phyloP scores from a whole-genome alignment of 768 basidiomycete species.

The Trametes meyenii region DNA sequence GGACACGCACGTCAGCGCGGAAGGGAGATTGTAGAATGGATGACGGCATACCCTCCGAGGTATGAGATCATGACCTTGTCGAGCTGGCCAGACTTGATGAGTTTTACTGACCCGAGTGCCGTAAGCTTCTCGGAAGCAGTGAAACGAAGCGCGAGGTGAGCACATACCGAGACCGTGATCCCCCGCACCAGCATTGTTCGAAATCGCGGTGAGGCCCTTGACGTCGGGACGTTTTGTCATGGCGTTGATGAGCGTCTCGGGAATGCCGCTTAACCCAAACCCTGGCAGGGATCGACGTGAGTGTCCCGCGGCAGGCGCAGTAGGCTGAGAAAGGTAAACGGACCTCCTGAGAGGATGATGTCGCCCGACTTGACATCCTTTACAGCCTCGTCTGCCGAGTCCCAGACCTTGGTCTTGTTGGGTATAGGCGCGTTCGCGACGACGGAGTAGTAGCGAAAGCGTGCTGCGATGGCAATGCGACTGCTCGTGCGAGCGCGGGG shows the following conservation, averaged over 20 bases:
- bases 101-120: slow-evolving; percentile 49
- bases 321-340: slow-evolving; percentile 26
- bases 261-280: slow-evolving; percentile 86
- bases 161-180: slow-evolving; percentile 67
- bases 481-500: slow-evolving; percentile 25
- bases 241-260: slow-evolving; percentile 86
- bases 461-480: slow-evolving; percentile 22
- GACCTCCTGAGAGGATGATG: slow-evolving; percentile 78
- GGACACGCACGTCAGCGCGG: background rate
- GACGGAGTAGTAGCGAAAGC: slow-evolving; percentile 31
- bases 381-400: slow-evolving; percentile 77
- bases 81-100: slow-evolving; percentile 73
- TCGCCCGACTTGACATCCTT: slow-evolving; percentile 81
- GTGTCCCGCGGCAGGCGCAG: background rate
- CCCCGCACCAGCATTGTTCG: slow-evolving; percentile 79
- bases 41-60: slow-evolving; percentile 67
- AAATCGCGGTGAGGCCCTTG: slow-evolving; percentile 72
- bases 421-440: slow-evolving; percentile 35
- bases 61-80: slow-evolving; percentile 84
- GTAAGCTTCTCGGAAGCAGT: background rate
- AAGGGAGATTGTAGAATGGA: background rate
- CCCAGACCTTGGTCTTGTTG: slow-evolving; percentile 65
- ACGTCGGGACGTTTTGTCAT: slow-evolving; percentile 73
- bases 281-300: slow-evolving; percentile 45
- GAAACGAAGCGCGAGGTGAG: background rate